These are phyloP conservation scores for Hansenula anomala DNA, from an alignment of 1,139 yeast species.

Conservation along the genomic window DNA sequence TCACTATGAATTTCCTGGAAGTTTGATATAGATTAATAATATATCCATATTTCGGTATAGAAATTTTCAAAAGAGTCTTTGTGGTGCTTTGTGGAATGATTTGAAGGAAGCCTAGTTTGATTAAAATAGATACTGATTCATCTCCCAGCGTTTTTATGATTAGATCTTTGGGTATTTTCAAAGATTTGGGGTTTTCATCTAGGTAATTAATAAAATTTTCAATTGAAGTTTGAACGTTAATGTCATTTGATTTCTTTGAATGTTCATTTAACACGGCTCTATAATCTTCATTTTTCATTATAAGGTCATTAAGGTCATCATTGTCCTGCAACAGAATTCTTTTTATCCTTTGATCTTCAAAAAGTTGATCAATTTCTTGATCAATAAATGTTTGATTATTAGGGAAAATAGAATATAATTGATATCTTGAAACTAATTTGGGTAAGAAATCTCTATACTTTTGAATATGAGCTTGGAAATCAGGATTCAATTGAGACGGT, in stretches of 20 bases:
- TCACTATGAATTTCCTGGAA: conserved; percentile 48
- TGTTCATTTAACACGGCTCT: too few species aligned
- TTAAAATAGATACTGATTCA: conserved; percentile 32
- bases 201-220: conserved; percentile 24
- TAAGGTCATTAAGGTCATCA: conserved; percentile 31
- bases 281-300: conserved; percentile 30
- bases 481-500: conserved; percentile 9
- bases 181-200: neutral
- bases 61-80: conserved; percentile 39
- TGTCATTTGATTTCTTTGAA: neutral
- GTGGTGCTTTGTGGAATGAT: conserved; percentile 43
- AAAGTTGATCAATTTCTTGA: conserved; percentile 27
- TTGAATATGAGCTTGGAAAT: conserved; percentile 12
- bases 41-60: conserved; percentile 62
- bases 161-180: neutral
- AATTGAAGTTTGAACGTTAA: conserved; percentile 1
- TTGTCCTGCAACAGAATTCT: conserved; percentile 28
- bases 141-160: conserved; percentile 8
- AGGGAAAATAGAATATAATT: conserved; percentile 37
- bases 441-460: conserved; percentile 26
- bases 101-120: conserved; percentile 51
- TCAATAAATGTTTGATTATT: conserved; percentile 40
- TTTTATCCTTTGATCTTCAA: conserved; percentile 26
- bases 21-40: conserved; percentile 41
- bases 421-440: conserved; percentile 31